These are phyloP conservation scores for Uncinocarpus reesii DNA, from an alignment of 2,329 filamentous ascomycete genomes.

Conservation along the genomic window DNA sequence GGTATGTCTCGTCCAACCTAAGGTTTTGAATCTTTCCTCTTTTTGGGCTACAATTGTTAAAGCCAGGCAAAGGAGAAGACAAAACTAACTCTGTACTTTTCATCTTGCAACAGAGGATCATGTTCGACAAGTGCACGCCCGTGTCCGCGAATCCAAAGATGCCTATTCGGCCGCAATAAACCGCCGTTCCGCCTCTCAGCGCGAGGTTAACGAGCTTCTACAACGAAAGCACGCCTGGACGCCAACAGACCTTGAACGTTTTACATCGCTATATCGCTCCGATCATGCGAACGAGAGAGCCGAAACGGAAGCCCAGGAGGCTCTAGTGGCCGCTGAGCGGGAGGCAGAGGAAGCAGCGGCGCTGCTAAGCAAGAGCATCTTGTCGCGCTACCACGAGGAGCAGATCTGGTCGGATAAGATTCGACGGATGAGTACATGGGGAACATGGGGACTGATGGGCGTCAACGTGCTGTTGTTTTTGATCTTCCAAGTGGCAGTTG, in stretches of 20 bases:
- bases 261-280: conserved; percentile 80
- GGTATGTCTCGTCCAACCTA: conserved; percentile 31
- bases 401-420: conserved; percentile 99
- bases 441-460: conserved; percentile 96
- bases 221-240: conserved; percentile 92
- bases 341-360: conserved; percentile 67
- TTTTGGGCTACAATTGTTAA: neutral
- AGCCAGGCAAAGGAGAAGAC: too few species aligned
- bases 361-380: conserved; percentile 68
- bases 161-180: conserved; percentile 75
- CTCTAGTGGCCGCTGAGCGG: conserved; percentile 63
- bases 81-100: conserved; percentile 11
- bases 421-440: conserved; percentile 91
- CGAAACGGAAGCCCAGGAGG: conserved; percentile 61
- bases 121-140: conserved; percentile 46
- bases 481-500: conserved; percentile 74
- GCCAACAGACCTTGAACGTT: conserved; percentile 77
- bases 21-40: neutral
- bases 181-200: conserved; percentile 76
- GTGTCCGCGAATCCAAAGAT: conserved; percentile 60
- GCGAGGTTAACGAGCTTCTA: conserved; percentile 87
- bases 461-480: conserved; percentile 86
- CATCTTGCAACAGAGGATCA: conserved; percentile 38
- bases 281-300: conserved; percentile 89
- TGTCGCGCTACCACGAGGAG: conserved; percentile 93